Evolutionary conservation across 352 stramenopile species (phyloP), one percentile per base, ranked within the genome.

Genomic region (Phytophthora fragariaefolia): DNA sequence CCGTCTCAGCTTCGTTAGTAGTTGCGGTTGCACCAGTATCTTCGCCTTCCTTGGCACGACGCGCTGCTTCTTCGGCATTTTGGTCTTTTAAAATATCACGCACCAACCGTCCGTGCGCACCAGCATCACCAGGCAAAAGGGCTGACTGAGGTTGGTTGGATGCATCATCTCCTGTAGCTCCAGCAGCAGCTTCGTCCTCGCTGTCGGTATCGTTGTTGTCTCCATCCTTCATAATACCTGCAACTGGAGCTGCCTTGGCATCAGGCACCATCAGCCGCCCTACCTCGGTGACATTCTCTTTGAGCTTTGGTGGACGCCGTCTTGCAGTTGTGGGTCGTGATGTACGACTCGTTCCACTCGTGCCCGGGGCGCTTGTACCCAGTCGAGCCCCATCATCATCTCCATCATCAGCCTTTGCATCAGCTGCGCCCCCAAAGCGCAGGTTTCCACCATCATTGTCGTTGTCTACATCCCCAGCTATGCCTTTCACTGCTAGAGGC

Each of bases 81-180:
- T 90, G 78, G 50, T 92, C 82, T 58, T 94, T 94, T 1, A 96
- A 59, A 38, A 96, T 95, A 36, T 95, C 84, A n/a, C 84, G 85
- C 32, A 96, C 87, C 10, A 96, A 69, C 15, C 82, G 88, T 45
- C 87, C 86, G 27, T 95, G 85, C 0, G 73, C 61, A 6, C 69
- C 74, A 46, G 74, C 70, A 34, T 89, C 82, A 3, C 79, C 75
- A 6, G 66, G 64, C 34, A 84, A 30, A 26, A 69, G 46, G 2
- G 72, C 59, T 4, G 66, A 63, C 20, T 75, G 83, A 48, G 60
- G 65, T 42, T 66, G 46, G 32, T 63, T 79, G 7, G 72, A 75
- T 6, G 23, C 67, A 23, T 68, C 71, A 15, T 69, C 79, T n/a
- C 63, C 64, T 61, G 17, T 30, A 23, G 30, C 53, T 57, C 10